Evolutionary conservation across 495 filamentous ascomycete species (phyloP).

Genomic region (Penicillium paradoxum): DNA sequence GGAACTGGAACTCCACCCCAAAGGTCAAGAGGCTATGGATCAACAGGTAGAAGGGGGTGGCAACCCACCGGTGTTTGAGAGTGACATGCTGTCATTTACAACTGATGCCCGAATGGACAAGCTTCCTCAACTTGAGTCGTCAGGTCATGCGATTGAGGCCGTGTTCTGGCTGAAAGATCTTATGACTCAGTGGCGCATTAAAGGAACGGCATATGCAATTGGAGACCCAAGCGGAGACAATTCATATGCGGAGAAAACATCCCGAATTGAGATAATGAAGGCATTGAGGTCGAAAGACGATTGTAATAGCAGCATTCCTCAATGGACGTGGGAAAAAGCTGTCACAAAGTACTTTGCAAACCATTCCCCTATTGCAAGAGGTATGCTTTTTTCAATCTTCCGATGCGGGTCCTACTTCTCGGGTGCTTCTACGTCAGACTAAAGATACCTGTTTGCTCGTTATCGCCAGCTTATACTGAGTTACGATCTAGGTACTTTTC

Average conservation of each 20-base stretch:
- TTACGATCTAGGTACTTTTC: slow-evolving; percentile 54
- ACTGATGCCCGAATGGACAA: slow-evolving; percentile 88
- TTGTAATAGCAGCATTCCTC: slow-evolving; percentile 23
- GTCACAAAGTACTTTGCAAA: slow-evolving; percentile 86
- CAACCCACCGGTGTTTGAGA: slow-evolving; percentile 66
- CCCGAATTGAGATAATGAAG: slow-evolving; percentile 43
- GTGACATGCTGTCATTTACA: slow-evolving; percentile 74
- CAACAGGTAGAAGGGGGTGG: slow-evolving; percentile 39
- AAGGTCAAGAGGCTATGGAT: slow-evolving; percentile 62
- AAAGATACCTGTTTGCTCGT: background rate
- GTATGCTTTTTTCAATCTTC: slow-evolving; percentile 28
- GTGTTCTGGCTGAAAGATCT: slow-evolving; percentile 73
- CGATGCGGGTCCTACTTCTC: too few relatives aligned
- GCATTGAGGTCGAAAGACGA: slow-evolving; percentile 27
- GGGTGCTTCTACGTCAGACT: too few relatives aligned
- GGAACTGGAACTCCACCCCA: slow-evolving; percentile 42
- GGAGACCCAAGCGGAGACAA: slow-evolving; percentile 56
- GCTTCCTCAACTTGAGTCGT: slow-evolving; percentile 52
- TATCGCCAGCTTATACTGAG: slow-evolving; percentile 1
- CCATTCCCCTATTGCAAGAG: slow-evolving; percentile 68
- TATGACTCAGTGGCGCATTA: slow-evolving; percentile 78
- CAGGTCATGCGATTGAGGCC: slow-evolving; percentile 67
- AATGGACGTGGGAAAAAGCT: slow-evolving; percentile 69
- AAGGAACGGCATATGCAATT: slow-evolving; percentile 68
- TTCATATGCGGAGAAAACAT: slow-evolving; percentile 19